These are phyloP conservation scores for Ceratobasidium sp. DNA, from an alignment of 1,284 basidiomycete genomes.

Conservation along the genomic window DNA sequence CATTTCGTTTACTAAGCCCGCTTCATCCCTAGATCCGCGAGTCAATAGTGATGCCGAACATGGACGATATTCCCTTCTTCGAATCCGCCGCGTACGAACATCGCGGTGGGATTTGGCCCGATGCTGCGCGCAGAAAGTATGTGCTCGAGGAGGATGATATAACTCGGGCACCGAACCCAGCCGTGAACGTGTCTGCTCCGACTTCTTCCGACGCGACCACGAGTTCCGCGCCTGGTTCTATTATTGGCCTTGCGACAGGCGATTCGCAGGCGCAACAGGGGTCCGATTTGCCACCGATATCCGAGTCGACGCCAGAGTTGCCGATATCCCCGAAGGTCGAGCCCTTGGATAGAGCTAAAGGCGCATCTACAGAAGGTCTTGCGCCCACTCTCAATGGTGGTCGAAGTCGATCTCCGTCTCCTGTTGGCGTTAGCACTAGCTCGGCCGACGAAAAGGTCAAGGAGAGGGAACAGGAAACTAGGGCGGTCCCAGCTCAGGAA, in stretches of 20 bases:
- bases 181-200: conserved; percentile 24
- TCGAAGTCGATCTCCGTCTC: conserved; percentile 31
- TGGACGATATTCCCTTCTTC: conserved; percentile 98
- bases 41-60: conserved; percentile 94
- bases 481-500: neutral
- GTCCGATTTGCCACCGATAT: conserved; percentile 12
- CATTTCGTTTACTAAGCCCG: neutral
- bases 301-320: conserved; percentile 34
- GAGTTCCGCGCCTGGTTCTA: conserved; percentile 24
- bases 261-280: neutral
- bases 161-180: conserved; percentile 35
- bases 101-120: conserved; percentile 92
- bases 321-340: neutral
- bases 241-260: conserved; percentile 34
- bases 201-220: neutral
- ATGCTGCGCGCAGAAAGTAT: conserved; percentile 68
- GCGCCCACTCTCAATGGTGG: neutral
- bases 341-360: neutral
- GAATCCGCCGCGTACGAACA: conserved; percentile 75
- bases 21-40: conserved; percentile 79
- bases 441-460: conserved; percentile 54
- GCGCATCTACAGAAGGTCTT: conserved; percentile 3
- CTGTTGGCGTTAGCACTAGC: conserved; percentile 50
- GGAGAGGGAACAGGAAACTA: conserved; percentile 2
- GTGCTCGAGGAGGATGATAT: conserved; percentile 37